These are phyloP conservation scores for Paraphoma chrysanthemicola DNA, from an alignment of 2,329 filamentous ascomycete species.

Conservation along the genomic window DNA sequence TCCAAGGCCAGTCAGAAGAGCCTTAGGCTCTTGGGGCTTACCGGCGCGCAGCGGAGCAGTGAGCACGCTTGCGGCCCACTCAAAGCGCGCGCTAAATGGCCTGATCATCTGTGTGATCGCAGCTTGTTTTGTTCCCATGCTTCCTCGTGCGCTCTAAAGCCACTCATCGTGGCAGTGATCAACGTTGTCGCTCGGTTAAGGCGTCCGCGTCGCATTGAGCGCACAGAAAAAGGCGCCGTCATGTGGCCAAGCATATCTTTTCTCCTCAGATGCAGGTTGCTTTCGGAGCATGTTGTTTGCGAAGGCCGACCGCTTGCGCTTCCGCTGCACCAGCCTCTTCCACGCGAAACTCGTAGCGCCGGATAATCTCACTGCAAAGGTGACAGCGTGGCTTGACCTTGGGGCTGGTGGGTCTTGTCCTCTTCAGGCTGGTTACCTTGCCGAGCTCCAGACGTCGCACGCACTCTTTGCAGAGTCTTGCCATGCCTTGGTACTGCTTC, in stretches of 20 bases:
- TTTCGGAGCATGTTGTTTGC: conserved; percentile 24
- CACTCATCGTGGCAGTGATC: conserved; percentile 33
- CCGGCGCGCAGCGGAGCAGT: conserved; percentile 27
- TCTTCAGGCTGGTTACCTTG: conserved; percentile 15
- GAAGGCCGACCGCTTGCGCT: conserved; percentile 24
- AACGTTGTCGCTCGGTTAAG: conserved; percentile 18
- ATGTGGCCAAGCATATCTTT: conserved; percentile 23
- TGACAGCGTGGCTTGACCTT: conserved; percentile 36
- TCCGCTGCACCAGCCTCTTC: conserved; percentile 29
- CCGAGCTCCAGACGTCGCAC: conserved; percentile 18
- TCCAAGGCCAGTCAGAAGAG: conserved; percentile 25
- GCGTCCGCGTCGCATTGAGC: conserved; percentile 11
- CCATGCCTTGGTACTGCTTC: conserved; percentile 29
- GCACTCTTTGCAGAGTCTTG: conserved; percentile 7
- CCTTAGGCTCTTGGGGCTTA: conserved; percentile 25
- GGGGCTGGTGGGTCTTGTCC: conserved; percentile 36
- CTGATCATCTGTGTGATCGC: conserved; percentile 30
- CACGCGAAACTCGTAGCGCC: conserved; percentile 19
- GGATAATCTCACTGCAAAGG: conserved; percentile 28
- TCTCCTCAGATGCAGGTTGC: conserved; percentile 21
- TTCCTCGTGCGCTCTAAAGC: conserved; percentile 37
- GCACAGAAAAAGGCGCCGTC: conserved; percentile 8
- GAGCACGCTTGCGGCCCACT: conserved; percentile 18
- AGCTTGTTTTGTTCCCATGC: conserved; percentile 23
- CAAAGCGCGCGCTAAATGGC: conserved; percentile 21